Base-by-base conservation (phyloP, 2,329 filamentous ascomycete genomes). In the Talaromyces islandicus region DNA sequence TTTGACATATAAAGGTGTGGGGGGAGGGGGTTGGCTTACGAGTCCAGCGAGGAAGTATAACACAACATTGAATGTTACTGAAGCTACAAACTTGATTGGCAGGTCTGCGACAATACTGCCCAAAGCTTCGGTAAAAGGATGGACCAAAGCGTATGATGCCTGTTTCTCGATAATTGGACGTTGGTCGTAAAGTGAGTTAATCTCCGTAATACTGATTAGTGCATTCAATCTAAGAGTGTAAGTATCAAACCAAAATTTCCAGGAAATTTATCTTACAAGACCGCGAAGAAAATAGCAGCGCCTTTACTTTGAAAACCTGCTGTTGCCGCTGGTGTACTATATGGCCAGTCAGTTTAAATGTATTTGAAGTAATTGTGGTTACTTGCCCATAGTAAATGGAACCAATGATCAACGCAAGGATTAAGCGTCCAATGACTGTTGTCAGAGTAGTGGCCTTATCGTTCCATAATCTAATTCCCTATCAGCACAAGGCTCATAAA, bases 161-260 rank as follows among this genome's bases (percentile, higher is more conserved):
- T 97, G 92, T 73, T 97, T 97, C 71, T 96, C 92, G 62, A 97
- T 90, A 66, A 97, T 95, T 3, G 91, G 89, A 38, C 92, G 88
- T 83, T 96, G 92, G 12, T 90, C 86, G 71, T 95, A 97, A 12
- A 96, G 83, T 0, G 90, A 92, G 32, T 95, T 80, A 71, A 96
- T 95, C 80, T 88, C 88, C 0, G 85, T 83, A 73, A 90, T 84
- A 56, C 85, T 81, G 5, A 89, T 72, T 3, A 90, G 75, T 54
- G 81, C 78, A 68, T 88, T 88, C 64, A 73, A 68, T 12, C 60
- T 57, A 35, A 17, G 35, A 52, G 3, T 52, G 48, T 52, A 7
- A 52, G 25, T 52, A 17, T n/a, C 17, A 52, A 9, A 52, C 4
- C 7, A 52, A 7, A 7, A 27, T n/a, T 27, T 2, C 12, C 11